Conservation (phyloP, 2,329 filamentous ascomycete species). For the Botrytis pseudocinerea region DNA sequence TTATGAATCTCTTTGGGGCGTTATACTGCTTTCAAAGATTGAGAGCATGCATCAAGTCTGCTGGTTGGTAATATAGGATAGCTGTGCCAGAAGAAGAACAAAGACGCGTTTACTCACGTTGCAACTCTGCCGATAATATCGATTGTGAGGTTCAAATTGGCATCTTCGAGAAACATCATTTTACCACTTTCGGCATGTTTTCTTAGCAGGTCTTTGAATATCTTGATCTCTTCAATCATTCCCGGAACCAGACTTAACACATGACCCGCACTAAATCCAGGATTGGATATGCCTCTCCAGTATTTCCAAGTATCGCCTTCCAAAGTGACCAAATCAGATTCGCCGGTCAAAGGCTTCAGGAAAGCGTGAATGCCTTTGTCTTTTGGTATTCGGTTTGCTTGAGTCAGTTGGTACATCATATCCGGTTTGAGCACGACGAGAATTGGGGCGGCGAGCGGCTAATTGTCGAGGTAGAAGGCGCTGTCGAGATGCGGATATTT, state of each 20-base stretch:
- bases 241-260: slow-evolving; percentile 22
- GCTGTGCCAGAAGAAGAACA: not conserved
- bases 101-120: not conserved
- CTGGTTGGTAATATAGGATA: not conserved
- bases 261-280: slow-evolving; percentile 26
- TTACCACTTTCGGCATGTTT: not conserved
- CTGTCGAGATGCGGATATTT: slow-evolving; percentile 8
- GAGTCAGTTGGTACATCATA: slow-evolving; percentile 22
- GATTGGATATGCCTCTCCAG: slow-evolving; percentile 26
- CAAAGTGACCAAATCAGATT: slow-evolving; percentile 11
- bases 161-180: not conserved
- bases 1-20: not conserved
- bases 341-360: slow-evolving; percentile 11
- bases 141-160: not conserved
- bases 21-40: not conserved
- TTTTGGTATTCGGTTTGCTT: slow-evolving; percentile 17
- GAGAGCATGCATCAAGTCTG: not conserved
- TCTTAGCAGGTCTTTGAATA: slow-evolving; percentile 20
- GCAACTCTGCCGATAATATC: slow-evolving; percentile 13
- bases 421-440: slow-evolving; percentile 23
- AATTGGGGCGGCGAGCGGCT: slow-evolving; percentile 23
- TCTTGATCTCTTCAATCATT: slow-evolving; percentile 24
- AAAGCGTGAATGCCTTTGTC: slow-evolving; percentile 14
- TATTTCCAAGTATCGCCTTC: slow-evolving; percentile 26
- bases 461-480: slow-evolving; percentile 24